phyloP scores from a whole-genome alignment of 768 basidiomycete genomes.

The Agrocybe praecox region DNA sequence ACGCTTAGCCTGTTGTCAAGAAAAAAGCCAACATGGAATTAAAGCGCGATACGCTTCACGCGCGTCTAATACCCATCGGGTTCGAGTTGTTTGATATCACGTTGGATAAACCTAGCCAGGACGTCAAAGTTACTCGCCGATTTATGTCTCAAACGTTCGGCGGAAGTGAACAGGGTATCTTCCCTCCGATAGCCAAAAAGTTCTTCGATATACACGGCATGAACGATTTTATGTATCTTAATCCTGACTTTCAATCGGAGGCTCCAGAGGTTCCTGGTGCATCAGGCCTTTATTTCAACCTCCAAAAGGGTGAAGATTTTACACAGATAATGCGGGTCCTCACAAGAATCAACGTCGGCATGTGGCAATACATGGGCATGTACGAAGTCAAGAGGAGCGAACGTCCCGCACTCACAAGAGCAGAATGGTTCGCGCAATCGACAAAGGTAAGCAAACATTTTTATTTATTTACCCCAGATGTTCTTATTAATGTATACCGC shows the following conservation, averaged over 20 bases:
- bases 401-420: constrained; percentile 17
- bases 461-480: too few species aligned
- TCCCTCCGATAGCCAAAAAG: constrained; percentile 20
- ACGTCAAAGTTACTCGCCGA: constrained; percentile 27
- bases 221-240: constrained; percentile 35
- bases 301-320: background rate
- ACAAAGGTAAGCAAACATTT: background rate
- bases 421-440: constrained; percentile 26
- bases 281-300: constrained; percentile 32
- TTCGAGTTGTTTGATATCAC: constrained; percentile 24
- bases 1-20: constrained; percentile 11
- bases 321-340: constrained; percentile 6
- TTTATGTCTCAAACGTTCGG: constrained; percentile 35
- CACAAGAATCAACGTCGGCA: constrained; percentile 16
- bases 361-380: constrained; percentile 33
- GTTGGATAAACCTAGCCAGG: constrained; percentile 22
- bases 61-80: constrained; percentile 22
- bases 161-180: constrained; percentile 31
- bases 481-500: background rate
- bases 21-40: constrained; percentile 11
- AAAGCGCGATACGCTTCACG: constrained; percentile 7
- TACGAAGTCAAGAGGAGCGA: constrained; percentile 24
- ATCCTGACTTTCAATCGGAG: constrained; percentile 32
- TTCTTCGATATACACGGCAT: constrained; percentile 28
- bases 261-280: constrained; percentile 36